A percentile compares a stretch with the other conserved stretches of the same genome.
These are phyloP conservation scores for Aphanocladium album DNA, from an alignment of 2,329 filamentous ascomycete species.

Conservation along the genomic window DNA sequence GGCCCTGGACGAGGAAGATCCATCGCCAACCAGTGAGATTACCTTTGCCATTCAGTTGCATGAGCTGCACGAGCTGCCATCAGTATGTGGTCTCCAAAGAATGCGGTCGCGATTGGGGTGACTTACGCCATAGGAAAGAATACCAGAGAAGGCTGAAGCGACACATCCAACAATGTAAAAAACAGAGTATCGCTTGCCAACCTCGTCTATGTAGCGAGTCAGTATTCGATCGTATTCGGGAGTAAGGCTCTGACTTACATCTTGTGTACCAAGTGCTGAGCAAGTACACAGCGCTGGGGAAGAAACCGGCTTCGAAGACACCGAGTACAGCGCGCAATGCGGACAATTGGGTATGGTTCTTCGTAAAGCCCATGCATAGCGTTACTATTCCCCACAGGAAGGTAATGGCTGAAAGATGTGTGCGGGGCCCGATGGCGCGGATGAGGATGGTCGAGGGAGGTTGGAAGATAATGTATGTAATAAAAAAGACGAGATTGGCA, in stretches of 20 bases:
- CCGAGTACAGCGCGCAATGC: slow-evolving; percentile 56
- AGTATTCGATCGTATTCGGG: background rate
- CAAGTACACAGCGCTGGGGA: slow-evolving; percentile 64
- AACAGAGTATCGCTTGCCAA: slow-evolving; percentile 62
- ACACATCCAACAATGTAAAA: slow-evolving; percentile 67
- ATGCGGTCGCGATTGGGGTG: background rate
- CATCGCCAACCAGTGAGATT: slow-evolving; percentile 58
- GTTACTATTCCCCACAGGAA: slow-evolving; percentile 56
- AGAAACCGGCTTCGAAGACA: slow-evolving; percentile 65
- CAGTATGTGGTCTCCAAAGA: background rate
- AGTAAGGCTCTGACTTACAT: slow-evolving; percentile 37
- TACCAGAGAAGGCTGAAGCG: slow-evolving; percentile 61
- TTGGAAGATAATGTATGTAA: slow-evolving; percentile 67
- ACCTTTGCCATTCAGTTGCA: slow-evolving; percentile 56
- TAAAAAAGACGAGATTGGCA: slow-evolving; percentile 68
- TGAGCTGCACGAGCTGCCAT: slow-evolving; percentile 34
- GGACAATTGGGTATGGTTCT: slow-evolving; percentile 46
- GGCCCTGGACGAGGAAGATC: slow-evolving; percentile 57
- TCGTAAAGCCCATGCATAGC: slow-evolving; percentile 61
- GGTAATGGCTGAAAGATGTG: slow-evolving; percentile 50
- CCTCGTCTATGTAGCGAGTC: slow-evolving; percentile 44
- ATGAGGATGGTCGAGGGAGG: slow-evolving; percentile 65
- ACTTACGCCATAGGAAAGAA: slow-evolving; percentile 63
- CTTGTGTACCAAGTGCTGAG: slow-evolving; percentile 70
- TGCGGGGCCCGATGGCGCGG: slow-evolving; percentile 59